Conservation (phyloP, 768 basidiomycete species). For the Russula emetica region DNA sequence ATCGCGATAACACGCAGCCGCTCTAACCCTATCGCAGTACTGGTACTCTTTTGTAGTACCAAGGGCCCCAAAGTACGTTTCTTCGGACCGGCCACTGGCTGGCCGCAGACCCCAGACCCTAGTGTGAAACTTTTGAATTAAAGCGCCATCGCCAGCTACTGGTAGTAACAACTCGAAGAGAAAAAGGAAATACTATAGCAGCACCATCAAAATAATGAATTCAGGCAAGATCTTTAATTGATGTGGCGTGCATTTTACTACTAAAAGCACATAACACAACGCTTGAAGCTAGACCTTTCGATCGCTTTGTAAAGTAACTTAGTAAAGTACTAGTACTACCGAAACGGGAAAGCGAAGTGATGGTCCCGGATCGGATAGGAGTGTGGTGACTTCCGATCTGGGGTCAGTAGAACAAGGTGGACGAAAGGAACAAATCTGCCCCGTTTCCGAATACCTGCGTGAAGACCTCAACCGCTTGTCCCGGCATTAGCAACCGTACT, state of each 20-base stretch:
- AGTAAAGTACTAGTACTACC: too few relatives aligned
- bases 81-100: neutral
- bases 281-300: too few relatives aligned
- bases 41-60: neutral
- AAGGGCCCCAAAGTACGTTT: neutral
- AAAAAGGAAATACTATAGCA: neutral
- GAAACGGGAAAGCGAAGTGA: neutral
- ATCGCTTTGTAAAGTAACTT: too few relatives aligned
- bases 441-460: neutral
- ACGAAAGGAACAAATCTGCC: neutral
- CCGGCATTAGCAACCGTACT: neutral
- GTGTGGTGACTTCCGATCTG: neutral
- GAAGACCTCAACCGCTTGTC: neutral
- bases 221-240: too few relatives aligned
- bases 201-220: too few relatives aligned
- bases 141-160: neutral
- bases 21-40: constrained; percentile 8
- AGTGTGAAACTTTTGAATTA: neutral
- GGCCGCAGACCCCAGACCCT: neutral
- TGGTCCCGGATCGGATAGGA: neutral
- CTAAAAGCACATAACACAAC: too few relatives aligned
- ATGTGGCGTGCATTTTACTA: too few relatives aligned
- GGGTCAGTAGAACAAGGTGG: neutral
- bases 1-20: constrained; percentile 4
- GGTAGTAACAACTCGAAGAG: neutral